phyloP scores from a whole-genome alignment of 352 stramenopile genomes.

The Peronospora tabacina region DNA sequence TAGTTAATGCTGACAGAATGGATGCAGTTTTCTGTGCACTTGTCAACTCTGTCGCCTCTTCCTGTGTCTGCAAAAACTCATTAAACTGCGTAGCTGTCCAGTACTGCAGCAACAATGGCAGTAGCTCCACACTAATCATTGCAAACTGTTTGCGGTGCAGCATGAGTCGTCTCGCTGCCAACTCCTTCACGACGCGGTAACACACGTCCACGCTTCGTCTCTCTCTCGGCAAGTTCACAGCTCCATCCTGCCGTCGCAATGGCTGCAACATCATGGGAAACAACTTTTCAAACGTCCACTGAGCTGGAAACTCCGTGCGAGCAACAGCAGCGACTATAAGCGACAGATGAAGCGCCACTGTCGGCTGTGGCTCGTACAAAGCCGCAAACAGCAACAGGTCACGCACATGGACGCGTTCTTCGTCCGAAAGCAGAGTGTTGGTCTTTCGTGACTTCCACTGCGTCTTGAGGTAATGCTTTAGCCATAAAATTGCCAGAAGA shows the following conservation, averaged over 20 bases:
- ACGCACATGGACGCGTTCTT: slow-evolving; percentile 43
- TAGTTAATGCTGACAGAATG: slow-evolving; percentile 11
- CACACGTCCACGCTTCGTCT: slow-evolving; percentile 45
- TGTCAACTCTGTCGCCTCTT: slow-evolving; percentile 5
- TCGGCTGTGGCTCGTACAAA: slow-evolving; percentile 52
- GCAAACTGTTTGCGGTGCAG: slow-evolving; percentile 78
- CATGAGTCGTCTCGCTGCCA: slow-evolving; percentile 69
- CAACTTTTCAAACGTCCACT: slow-evolving; percentile 59
- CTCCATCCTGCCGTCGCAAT: slow-evolving; percentile 24
- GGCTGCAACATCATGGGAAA: slow-evolving; percentile 55
- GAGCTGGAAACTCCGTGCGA: slow-evolving; percentile 60
- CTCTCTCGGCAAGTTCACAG: slow-evolving; percentile 19
- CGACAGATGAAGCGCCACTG: slow-evolving; percentile 51
- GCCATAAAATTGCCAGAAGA: slow-evolving; percentile 63
- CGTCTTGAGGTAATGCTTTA: slow-evolving; percentile 64
- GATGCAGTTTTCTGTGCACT: slow-evolving; percentile 5
- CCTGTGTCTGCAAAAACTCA: slow-evolving; percentile 27
- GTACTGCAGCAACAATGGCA: slow-evolving; percentile 52
- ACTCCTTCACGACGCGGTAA: slow-evolving; percentile 76
- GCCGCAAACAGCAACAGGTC: slow-evolving; percentile 52
- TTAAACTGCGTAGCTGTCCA: slow-evolving; percentile 40
- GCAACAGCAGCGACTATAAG: slow-evolving; percentile 62
- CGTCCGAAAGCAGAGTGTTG: slow-evolving; percentile 26
- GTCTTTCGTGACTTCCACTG: slow-evolving; percentile 37
- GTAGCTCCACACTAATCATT: slow-evolving; percentile 53